These are phyloP conservation scores for Sporisorium iseilematis-ciliati DNA, from an alignment of 1,284 basidiomycete species.

Conservation along the genomic window DNA sequence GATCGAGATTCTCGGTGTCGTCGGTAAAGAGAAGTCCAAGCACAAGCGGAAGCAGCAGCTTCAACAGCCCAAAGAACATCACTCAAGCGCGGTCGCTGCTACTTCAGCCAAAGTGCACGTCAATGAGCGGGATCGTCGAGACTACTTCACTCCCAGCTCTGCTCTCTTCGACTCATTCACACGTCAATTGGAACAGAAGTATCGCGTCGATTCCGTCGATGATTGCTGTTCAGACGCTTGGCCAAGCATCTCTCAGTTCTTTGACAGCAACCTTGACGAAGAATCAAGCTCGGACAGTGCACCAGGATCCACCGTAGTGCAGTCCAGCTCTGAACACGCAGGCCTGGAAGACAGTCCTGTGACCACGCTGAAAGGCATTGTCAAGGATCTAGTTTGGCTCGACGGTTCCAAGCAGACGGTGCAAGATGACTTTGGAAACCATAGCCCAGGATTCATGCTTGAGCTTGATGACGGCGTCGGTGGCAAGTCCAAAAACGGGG, in stretches of 20 bases:
- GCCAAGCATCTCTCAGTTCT: conserved; percentile 21
- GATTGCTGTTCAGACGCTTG: conserved; percentile 16
- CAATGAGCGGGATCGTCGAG: conserved; percentile 70
- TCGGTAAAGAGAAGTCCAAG: conserved; percentile 70
- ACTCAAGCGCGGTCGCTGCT: conserved; percentile 7
- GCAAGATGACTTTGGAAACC: conserved; percentile 31
- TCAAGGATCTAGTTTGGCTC: conserved; percentile 39
- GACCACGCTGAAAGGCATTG: conserved; percentile 19
- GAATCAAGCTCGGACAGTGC: neutral
- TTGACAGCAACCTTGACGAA: conserved; percentile 7
- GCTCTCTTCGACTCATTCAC: conserved; percentile 65
- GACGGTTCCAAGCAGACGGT: conserved; percentile 32
- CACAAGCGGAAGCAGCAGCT: conserved; percentile 67
- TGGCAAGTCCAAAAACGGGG: neutral
- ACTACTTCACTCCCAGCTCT: conserved; percentile 68
- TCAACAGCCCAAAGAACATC: conserved; percentile 11
- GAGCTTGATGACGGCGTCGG: conserved; percentile 16
- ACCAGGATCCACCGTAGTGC: neutral
- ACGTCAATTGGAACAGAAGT: conserved; percentile 27
- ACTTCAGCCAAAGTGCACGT: conserved; percentile 44
- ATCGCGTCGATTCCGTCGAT: conserved; percentile 43
- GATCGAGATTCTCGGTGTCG: conserved; percentile 67
- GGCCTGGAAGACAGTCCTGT: conserved; percentile 9
- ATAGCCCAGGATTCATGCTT: conserved; percentile 42
- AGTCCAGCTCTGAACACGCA: neutral